phyloP scores from a whole-genome alignment of 2,329 filamentous ascomycete genomes.

The Blumeria hordei region DNA sequence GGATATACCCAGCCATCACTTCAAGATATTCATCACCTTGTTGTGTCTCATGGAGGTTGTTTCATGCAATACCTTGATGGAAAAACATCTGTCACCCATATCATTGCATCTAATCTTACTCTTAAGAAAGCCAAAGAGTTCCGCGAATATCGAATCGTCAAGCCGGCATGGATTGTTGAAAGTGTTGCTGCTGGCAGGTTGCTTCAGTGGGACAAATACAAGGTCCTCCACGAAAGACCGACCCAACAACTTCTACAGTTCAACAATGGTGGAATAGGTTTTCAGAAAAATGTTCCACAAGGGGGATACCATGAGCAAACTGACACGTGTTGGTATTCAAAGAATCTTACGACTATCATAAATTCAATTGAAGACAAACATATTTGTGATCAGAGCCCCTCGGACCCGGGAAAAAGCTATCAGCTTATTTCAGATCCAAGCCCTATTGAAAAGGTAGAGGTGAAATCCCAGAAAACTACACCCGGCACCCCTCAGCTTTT shows the following conservation, averaged over 20 bases:
- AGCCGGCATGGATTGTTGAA: constrained; percentile 83
- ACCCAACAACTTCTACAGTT: constrained; percentile 54
- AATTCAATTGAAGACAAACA: constrained; percentile 16
- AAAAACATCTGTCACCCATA: constrained; percentile 88
- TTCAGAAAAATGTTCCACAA: constrained; percentile 34
- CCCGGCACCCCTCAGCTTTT: background rate
- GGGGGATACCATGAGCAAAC: constrained; percentile 61
- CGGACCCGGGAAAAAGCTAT: too few species aligned
- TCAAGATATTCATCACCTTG: constrained; percentile 64
- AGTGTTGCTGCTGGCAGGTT: constrained; percentile 61
- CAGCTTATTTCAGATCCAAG: too few species aligned
- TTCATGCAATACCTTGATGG: constrained; percentile 88
- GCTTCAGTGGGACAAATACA: constrained; percentile 67
- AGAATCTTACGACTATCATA: constrained; percentile 22
- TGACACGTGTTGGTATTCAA: constrained; percentile 59
- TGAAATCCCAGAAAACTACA: too few species aligned
- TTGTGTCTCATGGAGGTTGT: constrained; percentile 81
- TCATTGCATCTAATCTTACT: constrained; percentile 72
- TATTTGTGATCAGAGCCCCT: too few species aligned
- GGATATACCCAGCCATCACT: constrained; percentile 90
- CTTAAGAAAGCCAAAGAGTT: constrained; percentile 89
- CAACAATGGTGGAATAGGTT: constrained; percentile 36
- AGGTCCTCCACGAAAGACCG: constrained; percentile 62
- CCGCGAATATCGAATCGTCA: constrained; percentile 68
- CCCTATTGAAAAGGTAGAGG: too few species aligned